A percentile compares a stretch with the other conserved stretches of the same genome.
Conservation (phyloP, 1,284 basidiomycete genomes). For the Peniophora sp. region DNA sequence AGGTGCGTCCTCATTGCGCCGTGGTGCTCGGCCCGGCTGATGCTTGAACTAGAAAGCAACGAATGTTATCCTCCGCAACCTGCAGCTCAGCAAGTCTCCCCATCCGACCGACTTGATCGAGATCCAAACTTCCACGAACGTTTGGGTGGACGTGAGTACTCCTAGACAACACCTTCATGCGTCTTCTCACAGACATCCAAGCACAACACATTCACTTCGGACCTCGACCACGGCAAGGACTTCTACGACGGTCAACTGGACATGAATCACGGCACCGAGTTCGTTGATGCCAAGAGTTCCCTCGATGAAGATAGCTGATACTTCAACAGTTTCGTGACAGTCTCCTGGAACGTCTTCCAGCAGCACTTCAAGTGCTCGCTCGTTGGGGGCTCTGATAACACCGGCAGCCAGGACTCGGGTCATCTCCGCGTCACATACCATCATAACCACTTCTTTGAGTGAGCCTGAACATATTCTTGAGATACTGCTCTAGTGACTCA, state of each 20-base stretch:
- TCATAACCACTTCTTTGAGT: conserved; percentile 9
- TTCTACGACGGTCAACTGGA: conserved; percentile 19
- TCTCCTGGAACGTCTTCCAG: conserved; percentile 18
- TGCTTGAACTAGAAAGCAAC: conserved; percentile 6
- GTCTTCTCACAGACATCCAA: no score
- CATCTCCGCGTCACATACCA: conserved; percentile 19
- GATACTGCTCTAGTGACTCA: conserved; percentile 3
- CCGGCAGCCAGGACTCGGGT: conserved; percentile 15
- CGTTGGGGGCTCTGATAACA: conserved; percentile 16
- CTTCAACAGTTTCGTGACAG: conserved; percentile 14
- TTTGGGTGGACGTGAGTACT: conserved; percentile 17
- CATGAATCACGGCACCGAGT: conserved; percentile 16
- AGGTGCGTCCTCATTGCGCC: conserved; percentile 6
- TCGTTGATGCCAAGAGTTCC: neutral
- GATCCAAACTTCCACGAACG: conserved; percentile 17
- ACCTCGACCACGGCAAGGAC: conserved; percentile 14
- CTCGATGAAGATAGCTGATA: neutral
- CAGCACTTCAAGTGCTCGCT: conserved; percentile 17
- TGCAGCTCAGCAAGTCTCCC: conserved; percentile 15
- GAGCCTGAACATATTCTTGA: conserved; percentile 2
- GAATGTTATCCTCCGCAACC: conserved; percentile 19
- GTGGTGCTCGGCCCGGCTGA: neutral
- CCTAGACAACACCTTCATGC: no score
- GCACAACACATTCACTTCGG: conserved; percentile 3
- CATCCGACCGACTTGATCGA: conserved; percentile 17